Evolutionary conservation across 1,284 basidiomycete species (phyloP), one percentile per base, ranked within the genome.

Genomic region (Pholiota adiposa): DNA sequence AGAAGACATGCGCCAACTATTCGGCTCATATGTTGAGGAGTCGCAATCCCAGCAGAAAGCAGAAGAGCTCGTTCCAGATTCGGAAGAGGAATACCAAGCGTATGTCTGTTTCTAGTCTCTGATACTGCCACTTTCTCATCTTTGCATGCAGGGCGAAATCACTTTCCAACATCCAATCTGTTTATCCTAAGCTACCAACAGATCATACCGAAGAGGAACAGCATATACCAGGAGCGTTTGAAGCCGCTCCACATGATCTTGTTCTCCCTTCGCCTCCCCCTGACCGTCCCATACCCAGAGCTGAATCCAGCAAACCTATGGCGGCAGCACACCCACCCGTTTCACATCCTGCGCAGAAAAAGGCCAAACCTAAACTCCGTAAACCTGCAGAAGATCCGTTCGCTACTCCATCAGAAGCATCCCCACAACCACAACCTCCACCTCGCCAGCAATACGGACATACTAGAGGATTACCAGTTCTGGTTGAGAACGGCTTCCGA

Each of bases 401-500:
- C 46, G 63, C 56, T 31, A 61, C 59, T 5, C 49, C 62, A 12
- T 44, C 67, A 1, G 44, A 66, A 27, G 50, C 65, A 8, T 43
- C 67, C 1, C 36, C 67, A 31, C 55, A 63, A 16, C n/a, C n/a
- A n/a, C n/a, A n/a, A n/a, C n/a, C n/a, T n/a, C 51, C 59, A 4
- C 54, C 59, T 25, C 63, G 43, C 29, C 52, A 29, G 1, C 56
- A 33, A 8, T 29, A 51, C 14, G 36, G 34, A n/a, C 31, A 27
- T 4, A 51, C 40, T 6, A 43, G 40, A 43, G 56, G 55, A 14
- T 65, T 60, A 1, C 69, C 69, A 2, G 60, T 59, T 19, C 58
- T 69, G 12, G 52, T 63, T 3, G 67, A 73, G 34, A 71, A 67
- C 18, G 64, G 64, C 16, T 70, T 67, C 56, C 62, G 68, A 8